Percentiles rank a stretch among this genome's conserved stretches.
phyloP scores from a whole-genome alignment of 192 early-diverging fungal species.

The Coemansia sp. region DNA sequence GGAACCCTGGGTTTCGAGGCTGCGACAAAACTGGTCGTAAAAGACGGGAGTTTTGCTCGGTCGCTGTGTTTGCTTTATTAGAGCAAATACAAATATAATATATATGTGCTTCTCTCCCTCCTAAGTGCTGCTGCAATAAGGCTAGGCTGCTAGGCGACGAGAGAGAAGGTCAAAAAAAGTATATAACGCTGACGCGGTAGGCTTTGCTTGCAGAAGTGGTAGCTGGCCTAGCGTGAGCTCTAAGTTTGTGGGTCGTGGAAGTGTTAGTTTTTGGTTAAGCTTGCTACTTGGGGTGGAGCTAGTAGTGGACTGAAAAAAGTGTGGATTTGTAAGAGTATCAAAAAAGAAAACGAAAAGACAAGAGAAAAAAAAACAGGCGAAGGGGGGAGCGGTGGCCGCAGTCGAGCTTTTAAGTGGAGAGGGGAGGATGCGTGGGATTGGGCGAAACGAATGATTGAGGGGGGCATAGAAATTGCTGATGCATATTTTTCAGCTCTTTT shows the following conservation, averaged over 20 bases:
- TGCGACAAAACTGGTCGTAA: no score
- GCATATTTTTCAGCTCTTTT: not conserved
- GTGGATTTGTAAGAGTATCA: not conserved
- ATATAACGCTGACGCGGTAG: not conserved
- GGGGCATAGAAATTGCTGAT: not conserved
- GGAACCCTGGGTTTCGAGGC: no score
- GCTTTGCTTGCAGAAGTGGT: no score
- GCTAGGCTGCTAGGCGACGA: not conserved
- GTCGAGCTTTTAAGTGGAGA: slow-evolving; percentile 3
- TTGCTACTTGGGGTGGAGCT: no score
- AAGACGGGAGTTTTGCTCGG: no score
- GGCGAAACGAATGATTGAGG: not conserved
- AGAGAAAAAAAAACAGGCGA: slow-evolving; percentile 6
- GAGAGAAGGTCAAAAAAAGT: not conserved
- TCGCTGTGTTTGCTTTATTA: not conserved
- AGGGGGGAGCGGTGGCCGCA: slow-evolving; percentile 17
- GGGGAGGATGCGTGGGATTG: not conserved
- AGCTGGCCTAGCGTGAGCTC: no score
- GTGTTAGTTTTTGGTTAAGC: no score
- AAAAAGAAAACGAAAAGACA: slow-evolving; percentile 9
- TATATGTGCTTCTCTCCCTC: not conserved
- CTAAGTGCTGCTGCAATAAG: not conserved
- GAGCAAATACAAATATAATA: not conserved
- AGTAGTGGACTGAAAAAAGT: slow-evolving; percentile 10
- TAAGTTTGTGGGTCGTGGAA: no score